Evolutionary conservation across 495 filamentous ascomycete genomes (phyloP), one percentile per base, ranked within the genome.

Genomic region (Durotheca rogersii): DNA sequence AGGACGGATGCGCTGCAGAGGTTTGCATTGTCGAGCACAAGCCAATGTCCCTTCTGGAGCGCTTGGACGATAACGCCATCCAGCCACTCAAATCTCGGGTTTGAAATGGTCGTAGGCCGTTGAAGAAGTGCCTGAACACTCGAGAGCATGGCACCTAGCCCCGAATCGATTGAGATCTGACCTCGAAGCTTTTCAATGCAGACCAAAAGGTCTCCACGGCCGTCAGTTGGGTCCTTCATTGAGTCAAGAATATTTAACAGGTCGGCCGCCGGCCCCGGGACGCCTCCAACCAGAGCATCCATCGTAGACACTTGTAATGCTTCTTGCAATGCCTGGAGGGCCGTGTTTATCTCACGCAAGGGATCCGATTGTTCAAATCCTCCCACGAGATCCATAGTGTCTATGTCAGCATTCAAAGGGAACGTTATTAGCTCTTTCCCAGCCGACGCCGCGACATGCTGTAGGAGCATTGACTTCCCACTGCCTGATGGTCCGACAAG

Each of bases 1-100:
- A 99, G 81, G 7, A 97, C 92, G 3, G 93, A 96, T 4, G 92
- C 82, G 57, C 84, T 95, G 66, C 94, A 99, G 11, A 97, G 75
- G 60, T 99, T 99, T 40, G 94, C 92, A 71, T 97, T 96, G 64
- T 97, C 92, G 12, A 99, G 82, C 18, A 97, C 82, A 37, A 99
- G 74, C 94, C 94, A 99, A 33, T 88, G 73, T 19, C 94, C 94
- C 58, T 85, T 76, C 60, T 92, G 81, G 6, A 97, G 73, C 38
- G 94, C 92, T 51, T 88, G 81, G 15, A 96, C 85, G 21, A 99
- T 82, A 45, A 91, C 78, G 34, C 94, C 92, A 64, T 97, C 94
- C 2, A 93, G 81, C 94, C 94, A 99, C 63, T 95, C 88, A 66
- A 99, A 99, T 2, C 84, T 85, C 47, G 90, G 89, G 47, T 74